Base-by-base conservation (phyloP, 2,329 filamentous ascomycete genomes). In the Penicillium sp. region DNA sequence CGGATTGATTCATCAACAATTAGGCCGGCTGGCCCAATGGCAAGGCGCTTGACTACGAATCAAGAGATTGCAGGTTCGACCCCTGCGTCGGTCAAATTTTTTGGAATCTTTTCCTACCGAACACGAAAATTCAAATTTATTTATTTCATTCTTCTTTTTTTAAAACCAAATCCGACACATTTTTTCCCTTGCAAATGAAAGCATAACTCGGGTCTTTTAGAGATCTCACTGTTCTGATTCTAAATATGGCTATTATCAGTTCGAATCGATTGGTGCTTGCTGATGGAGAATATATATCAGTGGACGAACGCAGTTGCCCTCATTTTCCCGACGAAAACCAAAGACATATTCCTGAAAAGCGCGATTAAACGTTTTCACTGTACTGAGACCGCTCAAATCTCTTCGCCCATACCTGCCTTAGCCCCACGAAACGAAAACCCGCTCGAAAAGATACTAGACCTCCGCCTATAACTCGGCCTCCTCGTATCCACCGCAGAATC, bases 31-130 rank as follows among this genome's bases (percentile, higher is more conserved):
- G 72, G 73, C 73, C 72, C 71, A 76, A 76, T 76, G 74, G 74
- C 69, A 77, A 76, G 73, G 74, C 74, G 74, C 71, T 75, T 76
- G 74, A 77, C 74, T 77, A 76, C 74, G 74, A 74, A 76, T 76
- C 74, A 75, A 75, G 71, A 76, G 74, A 75, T 76, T 76, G 71
- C 69, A 74, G 74, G 74, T 76, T 76, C 73, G 72, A 76, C 45
- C 60, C 68, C 68, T 69, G 66, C 67, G 68, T 69, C 64, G 67
- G 66, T 69, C 68, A 69, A 40, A 55, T 31, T 53, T 64, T 67
- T 44, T 44, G 25, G 2, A 7, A 7, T 11, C 33, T 36, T 36
- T 18, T 18, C 2, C 20, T 22, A 22, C 4, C 4, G 4, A 22
- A 22, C 20, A 22, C 20, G 20, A 22, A 22, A 22, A 22, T 22